Evolutionary conservation across 495 filamentous ascomycete genomes (phyloP).

Genomic region (Penicillium canescens): DNA sequence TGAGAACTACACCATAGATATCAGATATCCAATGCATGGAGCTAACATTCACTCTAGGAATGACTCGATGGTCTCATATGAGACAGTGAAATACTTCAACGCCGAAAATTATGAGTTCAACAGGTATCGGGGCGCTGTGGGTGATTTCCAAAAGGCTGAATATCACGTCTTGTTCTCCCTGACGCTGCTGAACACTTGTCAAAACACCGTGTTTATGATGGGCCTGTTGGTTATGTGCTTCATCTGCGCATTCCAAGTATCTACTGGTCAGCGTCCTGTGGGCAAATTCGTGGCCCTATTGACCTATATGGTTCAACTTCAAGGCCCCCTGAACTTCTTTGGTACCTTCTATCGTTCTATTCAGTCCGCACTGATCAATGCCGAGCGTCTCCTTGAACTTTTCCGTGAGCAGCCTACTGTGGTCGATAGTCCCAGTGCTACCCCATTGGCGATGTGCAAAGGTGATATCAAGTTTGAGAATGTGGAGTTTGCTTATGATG

Average conservation of each 20-base stretch:
- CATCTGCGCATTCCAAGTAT: slow-evolving; percentile 86
- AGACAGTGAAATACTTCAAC: slow-evolving; percentile 99
- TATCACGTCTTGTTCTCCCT: slow-evolving; percentile 85
- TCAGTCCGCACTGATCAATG: slow-evolving; percentile 95
- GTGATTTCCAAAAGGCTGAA: slow-evolving; percentile 81
- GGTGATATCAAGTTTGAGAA: slow-evolving; percentile 84
- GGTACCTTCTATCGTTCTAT: slow-evolving; percentile 97
- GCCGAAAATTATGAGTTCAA: slow-evolving; percentile 92
- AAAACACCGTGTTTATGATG: slow-evolving; percentile 91
- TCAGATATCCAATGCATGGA: background rate
- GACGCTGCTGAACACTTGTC: slow-evolving; percentile 89
- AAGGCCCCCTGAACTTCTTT: slow-evolving; percentile 94
- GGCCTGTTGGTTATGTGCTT: slow-evolving; percentile 83
- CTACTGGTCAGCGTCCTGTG: slow-evolving; percentile 65
- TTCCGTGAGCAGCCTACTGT: slow-evolving; percentile 96
- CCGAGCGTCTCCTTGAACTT: slow-evolving; percentile 89
- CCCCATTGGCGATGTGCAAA: slow-evolving; percentile 60
- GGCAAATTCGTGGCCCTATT: slow-evolving; percentile 80
- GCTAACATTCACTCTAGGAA: slow-evolving; percentile 53
- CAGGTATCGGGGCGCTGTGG: slow-evolving; percentile 77
- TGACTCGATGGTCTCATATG: slow-evolving; percentile 96
- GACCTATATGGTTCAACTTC: slow-evolving; percentile 89
- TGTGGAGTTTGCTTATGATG: slow-evolving; percentile 89
- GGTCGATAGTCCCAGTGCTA: slow-evolving; percentile 61
- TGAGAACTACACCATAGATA: slow-evolving; percentile 12